Evolutionary conservation across 1,284 basidiomycete genomes (phyloP).

Genomic region (Pterulicium gracile): DNA sequence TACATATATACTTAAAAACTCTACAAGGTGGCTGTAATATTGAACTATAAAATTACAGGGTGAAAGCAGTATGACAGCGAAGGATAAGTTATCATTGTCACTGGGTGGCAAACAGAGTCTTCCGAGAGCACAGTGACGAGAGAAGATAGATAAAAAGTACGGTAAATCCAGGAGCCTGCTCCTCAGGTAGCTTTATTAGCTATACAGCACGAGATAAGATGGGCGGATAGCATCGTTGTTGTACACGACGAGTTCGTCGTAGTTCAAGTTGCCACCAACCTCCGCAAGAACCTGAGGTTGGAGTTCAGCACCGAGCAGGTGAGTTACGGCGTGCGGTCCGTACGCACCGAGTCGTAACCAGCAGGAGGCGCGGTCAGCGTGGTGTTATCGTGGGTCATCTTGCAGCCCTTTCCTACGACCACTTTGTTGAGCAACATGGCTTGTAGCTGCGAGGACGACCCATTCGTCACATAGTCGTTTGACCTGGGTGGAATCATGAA

Average conservation of each 20-base stretch:
- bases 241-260: constrained; percentile 59
- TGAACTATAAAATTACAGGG: too few species aligned
- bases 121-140: too few species aligned
- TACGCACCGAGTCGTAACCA: constrained; percentile 49
- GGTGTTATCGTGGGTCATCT: constrained; percentile 44
- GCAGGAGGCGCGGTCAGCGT: constrained; percentile 39
- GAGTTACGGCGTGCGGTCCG: neutral
- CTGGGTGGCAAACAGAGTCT: too few species aligned
- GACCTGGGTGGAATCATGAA: constrained; percentile 24
- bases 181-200: neutral
- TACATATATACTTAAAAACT: too few species aligned
- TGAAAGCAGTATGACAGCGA: too few species aligned
- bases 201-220: constrained; percentile 53
- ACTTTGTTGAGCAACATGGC: constrained; percentile 59
- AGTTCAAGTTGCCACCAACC: constrained; percentile 47
- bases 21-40: too few species aligned
- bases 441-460: constrained; percentile 37
- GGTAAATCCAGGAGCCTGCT: too few species aligned
- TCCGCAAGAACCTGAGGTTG: constrained; percentile 42
- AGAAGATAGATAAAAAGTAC: too few species aligned
- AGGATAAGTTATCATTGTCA: too few species aligned
- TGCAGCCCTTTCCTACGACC: constrained; percentile 54
- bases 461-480: constrained; percentile 52
- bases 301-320: constrained; percentile 1
- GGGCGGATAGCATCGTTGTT: constrained; percentile 53